Evolutionary conservation across 78 protist species (phyloP), one percentile per base, ranked within the genome.

Genomic region (Dictyostelium intermedium): DNA sequence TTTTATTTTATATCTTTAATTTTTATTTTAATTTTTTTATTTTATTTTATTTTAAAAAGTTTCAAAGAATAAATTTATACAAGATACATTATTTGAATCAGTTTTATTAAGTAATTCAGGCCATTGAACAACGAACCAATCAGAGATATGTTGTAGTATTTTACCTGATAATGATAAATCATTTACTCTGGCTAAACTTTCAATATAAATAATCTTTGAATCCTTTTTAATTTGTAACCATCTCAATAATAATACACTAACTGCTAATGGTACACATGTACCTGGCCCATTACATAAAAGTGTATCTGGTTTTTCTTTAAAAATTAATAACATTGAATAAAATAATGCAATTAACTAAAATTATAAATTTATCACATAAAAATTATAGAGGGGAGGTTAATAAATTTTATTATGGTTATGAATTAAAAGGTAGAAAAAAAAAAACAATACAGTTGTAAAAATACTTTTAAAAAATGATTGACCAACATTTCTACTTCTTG

Each of bases 241-340:
- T 32, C 78, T 77, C 14, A 95, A 45, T n/a, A 96, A 2, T 11
- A 43, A 69, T 1, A 96, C 97, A 25, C 83, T n/a, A 30, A 91
- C 43, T 10, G 30, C 43, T 16, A 96, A 60, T 32, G 97, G 97
- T 1, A 96, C 84, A 72, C 97, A 96, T 18, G 97, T 96, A 66
- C 97, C 97, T 41, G 97, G 97, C 32, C 97, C 97, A 80, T 96
- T 96, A 66, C 95, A 93, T 5, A 96, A 14, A 13, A 96, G 10
- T 41, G 50, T 41, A 78, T 92, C 92, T 74, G 89, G 95, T 50
- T 27, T 77, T n/a, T 82, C 87, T 53, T 61, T 91, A n/a, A 83
- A 84, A 30, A 91, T 53, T 35, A 91, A 79, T 13, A 78, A 43
- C 11, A 91, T 77, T 47, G 80, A 91, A 83, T 78, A 91, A 25